Percentiles rank a stretch among this genome's conserved stretches.
Evolutionary conservation across 2,329 filamentous ascomycete species (phyloP).

Genomic region (Cladosporium phlei): DNA sequence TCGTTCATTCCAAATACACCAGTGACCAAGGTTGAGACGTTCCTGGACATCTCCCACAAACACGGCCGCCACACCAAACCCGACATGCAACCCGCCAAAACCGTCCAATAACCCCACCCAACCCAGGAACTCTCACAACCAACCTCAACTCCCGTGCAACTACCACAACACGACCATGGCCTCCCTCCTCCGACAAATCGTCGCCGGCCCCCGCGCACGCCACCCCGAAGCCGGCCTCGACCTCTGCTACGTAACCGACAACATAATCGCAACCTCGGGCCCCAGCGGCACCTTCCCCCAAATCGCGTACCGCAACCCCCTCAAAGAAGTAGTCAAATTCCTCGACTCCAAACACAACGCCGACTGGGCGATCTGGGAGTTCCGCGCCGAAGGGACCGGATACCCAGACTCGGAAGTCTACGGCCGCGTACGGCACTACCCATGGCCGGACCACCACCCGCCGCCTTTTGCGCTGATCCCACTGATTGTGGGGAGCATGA

Average conservation of each 20-base stretch:
- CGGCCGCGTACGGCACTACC: constrained; percentile 79
- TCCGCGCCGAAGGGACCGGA: constrained; percentile 90
- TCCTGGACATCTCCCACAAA: too few relatives aligned
- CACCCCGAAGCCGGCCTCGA: constrained; percentile 87
- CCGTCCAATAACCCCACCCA: too few relatives aligned
- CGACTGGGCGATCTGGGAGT: constrained; percentile 96
- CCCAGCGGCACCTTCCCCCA: constrained; percentile 86
- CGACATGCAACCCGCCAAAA: not conserved
- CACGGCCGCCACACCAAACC: too few relatives aligned
- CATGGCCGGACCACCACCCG: constrained; percentile 95
- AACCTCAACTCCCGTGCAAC: not conserved
- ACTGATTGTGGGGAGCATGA: constrained; percentile 85
- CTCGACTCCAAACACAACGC: constrained; percentile 78
- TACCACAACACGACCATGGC: constrained; percentile 40
- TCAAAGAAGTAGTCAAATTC: constrained; percentile 80
- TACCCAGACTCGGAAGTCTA: constrained; percentile 91
- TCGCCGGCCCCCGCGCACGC: constrained; percentile 76
- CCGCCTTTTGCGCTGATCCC: constrained; percentile 88
- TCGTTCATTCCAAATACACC: too few relatives aligned
- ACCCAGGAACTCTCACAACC: not conserved
- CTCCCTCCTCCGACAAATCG: constrained; percentile 80
- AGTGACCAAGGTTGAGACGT: too few relatives aligned
- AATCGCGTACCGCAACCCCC: constrained; percentile 87
- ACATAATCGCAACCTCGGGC: constrained; percentile 74
- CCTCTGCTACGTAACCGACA: constrained; percentile 89